These are phyloP conservation scores for Hemileccinum rubropunctum DNA, from an alignment of 768 basidiomycete genomes.

Conservation along the genomic window DNA sequence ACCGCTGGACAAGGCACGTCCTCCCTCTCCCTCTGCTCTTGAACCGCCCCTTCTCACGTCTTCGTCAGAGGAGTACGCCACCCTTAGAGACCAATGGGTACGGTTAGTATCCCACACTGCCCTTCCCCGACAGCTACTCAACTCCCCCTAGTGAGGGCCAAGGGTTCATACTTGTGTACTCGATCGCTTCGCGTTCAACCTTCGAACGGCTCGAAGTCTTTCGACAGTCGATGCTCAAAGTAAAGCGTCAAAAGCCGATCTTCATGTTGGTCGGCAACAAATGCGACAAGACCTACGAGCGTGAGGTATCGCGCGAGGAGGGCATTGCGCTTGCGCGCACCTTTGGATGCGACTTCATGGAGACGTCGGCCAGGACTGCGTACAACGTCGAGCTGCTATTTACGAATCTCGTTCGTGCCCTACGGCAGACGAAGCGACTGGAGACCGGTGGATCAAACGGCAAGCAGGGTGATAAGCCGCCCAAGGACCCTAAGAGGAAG, in stretches of 20 bases:
- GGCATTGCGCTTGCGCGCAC: constrained; percentile 76
- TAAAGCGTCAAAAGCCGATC: constrained; percentile 80
- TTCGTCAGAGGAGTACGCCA: constrained; percentile 88
- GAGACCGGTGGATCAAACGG: constrained; percentile 48
- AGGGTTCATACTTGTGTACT: constrained; percentile 97
- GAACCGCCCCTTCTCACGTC: constrained; percentile 17
- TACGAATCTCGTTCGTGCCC: constrained; percentile 77
- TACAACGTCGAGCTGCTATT: constrained; percentile 91
- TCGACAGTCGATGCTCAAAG: constrained; percentile 84
- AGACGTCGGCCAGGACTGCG: constrained; percentile 95
- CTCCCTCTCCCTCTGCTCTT: not conserved
- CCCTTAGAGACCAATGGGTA: constrained; percentile 96
- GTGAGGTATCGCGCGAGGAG: constrained; percentile 90
- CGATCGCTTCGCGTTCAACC: constrained; percentile 89
- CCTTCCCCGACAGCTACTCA: constrained; percentile 8
- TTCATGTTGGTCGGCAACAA: constrained; percentile 98
- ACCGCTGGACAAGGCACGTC: constrained; percentile 92
- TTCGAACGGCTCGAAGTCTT: constrained; percentile 90
- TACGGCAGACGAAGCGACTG: constrained; percentile 63
- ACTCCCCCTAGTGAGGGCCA: constrained; percentile 79
- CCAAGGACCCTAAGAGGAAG: constrained; percentile 50
- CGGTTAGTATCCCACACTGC: constrained; percentile 54
- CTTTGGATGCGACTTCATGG: constrained; percentile 91
- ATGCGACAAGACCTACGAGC: constrained; percentile 85
- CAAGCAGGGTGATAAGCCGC: constrained; percentile 38